A percentile compares a stretch with the other conserved stretches of the same genome.
These are phyloP conservation scores for Neocucurbitaria cava DNA, from an alignment of 2,329 filamentous ascomycete genomes.

Conservation along the genomic window DNA sequence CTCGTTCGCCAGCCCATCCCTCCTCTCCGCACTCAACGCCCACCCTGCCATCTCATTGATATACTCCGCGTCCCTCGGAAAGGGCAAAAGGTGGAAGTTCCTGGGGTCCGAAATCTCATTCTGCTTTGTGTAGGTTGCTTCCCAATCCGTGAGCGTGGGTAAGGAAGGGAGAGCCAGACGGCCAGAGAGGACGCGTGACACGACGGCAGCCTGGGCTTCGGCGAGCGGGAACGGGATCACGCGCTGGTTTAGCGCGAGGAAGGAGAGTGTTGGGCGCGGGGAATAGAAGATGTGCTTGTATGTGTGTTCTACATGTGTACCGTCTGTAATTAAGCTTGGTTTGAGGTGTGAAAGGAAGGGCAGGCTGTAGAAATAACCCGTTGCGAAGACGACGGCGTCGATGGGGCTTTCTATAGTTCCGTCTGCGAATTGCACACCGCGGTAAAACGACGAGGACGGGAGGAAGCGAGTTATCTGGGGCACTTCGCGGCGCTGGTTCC, in stretches of 20 bases:
- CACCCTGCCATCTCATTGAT: conserved; percentile 73
- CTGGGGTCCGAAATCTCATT: conserved; percentile 57
- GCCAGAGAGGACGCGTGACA: conserved; percentile 80
- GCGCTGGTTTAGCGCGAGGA: conserved; percentile 77
- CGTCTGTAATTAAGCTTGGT: conserved; percentile 69
- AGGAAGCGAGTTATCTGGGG: conserved; percentile 62
- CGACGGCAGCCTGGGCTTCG: conserved; percentile 78
- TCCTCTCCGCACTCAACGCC: conserved; percentile 56
- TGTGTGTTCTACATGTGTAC: conserved; percentile 72
- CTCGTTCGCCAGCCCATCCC: conserved; percentile 50
- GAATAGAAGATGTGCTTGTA: conserved; percentile 84
- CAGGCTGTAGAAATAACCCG: conserved; percentile 85
- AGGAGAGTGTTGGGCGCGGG: conserved; percentile 77
- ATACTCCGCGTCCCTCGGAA: conserved; percentile 70
- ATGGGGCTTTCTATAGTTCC: conserved; percentile 70
- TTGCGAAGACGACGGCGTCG: conserved; percentile 84
- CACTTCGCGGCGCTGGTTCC: too few relatives aligned
- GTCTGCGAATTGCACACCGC: conserved; percentile 71
- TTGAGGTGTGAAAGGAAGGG: conserved; percentile 70
- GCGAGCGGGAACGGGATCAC: conserved; percentile 87
- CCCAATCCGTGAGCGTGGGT: conserved; percentile 64
- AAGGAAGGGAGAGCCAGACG: conserved; percentile 69
- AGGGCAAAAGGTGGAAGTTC: conserved; percentile 63
- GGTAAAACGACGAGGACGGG: conserved; percentile 61
- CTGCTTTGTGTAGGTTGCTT: too few relatives aligned